Conservation (phyloP, 805 yeast genomes). For the Kazachstania martiniae region DNA sequence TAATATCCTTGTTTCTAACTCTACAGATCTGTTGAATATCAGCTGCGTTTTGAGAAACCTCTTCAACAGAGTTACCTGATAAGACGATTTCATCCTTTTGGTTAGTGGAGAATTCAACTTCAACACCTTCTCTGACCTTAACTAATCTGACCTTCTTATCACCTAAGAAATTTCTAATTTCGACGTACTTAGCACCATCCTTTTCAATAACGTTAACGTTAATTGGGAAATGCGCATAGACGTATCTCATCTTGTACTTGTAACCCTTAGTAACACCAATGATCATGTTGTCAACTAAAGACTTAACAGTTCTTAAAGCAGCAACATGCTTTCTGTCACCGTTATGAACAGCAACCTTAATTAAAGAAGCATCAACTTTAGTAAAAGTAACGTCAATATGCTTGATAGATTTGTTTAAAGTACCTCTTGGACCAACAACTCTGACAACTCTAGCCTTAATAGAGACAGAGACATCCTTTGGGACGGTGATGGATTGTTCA, state of each 20-base stretch:
- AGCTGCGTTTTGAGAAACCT: slow-evolving; percentile 97
- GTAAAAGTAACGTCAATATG: slow-evolving; percentile 92
- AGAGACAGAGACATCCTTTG: slow-evolving; percentile 86
- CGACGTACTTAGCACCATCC: slow-evolving; percentile 66
- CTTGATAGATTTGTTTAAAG: slow-evolving; percentile 76
- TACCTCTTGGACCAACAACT: slow-evolving; percentile 98
- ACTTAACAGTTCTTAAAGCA: slow-evolving; percentile 95
- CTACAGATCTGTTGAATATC: slow-evolving; percentile 96
- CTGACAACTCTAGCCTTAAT: slow-evolving; percentile 86
- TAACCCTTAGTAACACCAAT: slow-evolving; percentile 98
- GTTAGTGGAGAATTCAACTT: slow-evolving; percentile 64
- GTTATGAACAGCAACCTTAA: slow-evolving; percentile 88
- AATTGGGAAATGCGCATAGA: slow-evolving; percentile 99
- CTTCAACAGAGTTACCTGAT: slow-evolving; percentile 64
- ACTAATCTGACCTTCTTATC: slow-evolving; percentile 94
- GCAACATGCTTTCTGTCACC: slow-evolving; percentile 99
- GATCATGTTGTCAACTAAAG: slow-evolving; percentile 84
- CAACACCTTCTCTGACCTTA: slow-evolving; percentile 81
- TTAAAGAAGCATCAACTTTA: slow-evolving; percentile 43
- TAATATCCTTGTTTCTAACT: slow-evolving; percentile 99
- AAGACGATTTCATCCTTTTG: slow-evolving; percentile 93
- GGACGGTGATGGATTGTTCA: slow-evolving; percentile 60
- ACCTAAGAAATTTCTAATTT: slow-evolving; percentile 99
- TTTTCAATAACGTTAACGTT: slow-evolving; percentile 83
- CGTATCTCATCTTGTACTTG: slow-evolving; percentile 99